phyloP scores from a whole-genome alignment of 805 yeast genomes.

The Saturnispora galanensis region DNA sequence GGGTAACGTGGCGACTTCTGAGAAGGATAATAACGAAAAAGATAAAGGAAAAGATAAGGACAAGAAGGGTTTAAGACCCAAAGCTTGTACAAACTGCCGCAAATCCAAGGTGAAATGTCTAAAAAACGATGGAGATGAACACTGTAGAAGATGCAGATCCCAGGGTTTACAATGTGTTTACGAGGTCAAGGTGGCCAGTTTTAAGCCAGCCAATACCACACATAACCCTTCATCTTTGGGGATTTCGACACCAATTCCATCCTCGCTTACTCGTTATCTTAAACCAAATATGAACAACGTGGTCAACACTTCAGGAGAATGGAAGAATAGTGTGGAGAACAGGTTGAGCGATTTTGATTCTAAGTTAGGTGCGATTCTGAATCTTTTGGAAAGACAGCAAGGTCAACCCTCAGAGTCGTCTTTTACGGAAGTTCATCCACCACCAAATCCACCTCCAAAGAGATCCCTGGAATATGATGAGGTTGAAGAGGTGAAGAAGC shows the following conservation, averaged over 20 bases:
- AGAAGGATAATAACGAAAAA: not conserved
- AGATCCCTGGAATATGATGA: not conserved
- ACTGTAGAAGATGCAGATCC: slow-evolving; percentile 50
- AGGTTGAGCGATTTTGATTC: slow-evolving; percentile 31
- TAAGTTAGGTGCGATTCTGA: slow-evolving; percentile 30
- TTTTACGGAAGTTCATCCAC: not conserved
- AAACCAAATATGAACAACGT: not conserved
- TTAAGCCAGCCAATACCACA: slow-evolving; percentile 13
- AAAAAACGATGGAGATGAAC: slow-evolving; percentile 33
- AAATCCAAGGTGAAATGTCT: slow-evolving; percentile 54
- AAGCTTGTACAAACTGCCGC: slow-evolving; percentile 58
- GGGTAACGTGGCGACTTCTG: no score
- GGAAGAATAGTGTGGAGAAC: slow-evolving; percentile 31
- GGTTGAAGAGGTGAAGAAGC: not conserved
- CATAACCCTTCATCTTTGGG: not conserved
- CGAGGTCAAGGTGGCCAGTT: slow-evolving; percentile 43
- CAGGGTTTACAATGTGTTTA: slow-evolving; percentile 47
- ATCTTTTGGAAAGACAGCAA: slow-evolving; percentile 24
- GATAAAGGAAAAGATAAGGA: not conserved
- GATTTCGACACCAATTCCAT: not conserved
- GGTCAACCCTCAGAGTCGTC: no score
- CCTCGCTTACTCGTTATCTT: slow-evolving; percentile 1
- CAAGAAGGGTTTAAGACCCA: slow-evolving; percentile 15
- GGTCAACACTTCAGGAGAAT: slow-evolving; percentile 8
- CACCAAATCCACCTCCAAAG: not conserved